These are phyloP conservation scores for Saccharomycopsis sp. DNA, from an alignment of 805 yeast genomes.

Conservation along the genomic window DNA sequence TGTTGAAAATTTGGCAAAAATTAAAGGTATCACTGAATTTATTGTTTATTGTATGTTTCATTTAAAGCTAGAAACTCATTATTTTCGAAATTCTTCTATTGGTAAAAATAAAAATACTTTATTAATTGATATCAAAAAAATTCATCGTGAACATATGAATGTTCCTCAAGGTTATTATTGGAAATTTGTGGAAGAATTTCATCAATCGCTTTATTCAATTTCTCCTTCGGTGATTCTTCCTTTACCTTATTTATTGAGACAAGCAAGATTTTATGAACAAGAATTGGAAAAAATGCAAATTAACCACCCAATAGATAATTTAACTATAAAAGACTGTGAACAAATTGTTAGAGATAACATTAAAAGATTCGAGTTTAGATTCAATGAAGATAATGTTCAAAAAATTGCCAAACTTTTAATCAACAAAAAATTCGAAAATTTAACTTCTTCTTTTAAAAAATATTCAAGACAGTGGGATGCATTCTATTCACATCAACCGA, in stretches of 20 bases:
- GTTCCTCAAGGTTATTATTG: background rate
- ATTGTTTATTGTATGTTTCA: slow-evolving; percentile 73
- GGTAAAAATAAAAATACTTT: background rate
- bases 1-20: slow-evolving; percentile 45
- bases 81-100: slow-evolving; percentile 29
- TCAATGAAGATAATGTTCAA: background rate
- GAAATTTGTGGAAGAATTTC: slow-evolving; percentile 19
- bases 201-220: slow-evolving; percentile 53
- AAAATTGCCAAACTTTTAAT: slow-evolving; percentile 4
- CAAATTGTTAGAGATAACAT: background rate
- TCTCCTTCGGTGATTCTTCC: slow-evolving; percentile 79
- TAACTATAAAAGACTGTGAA: background rate
- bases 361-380: too few species aligned
- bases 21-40: slow-evolving; percentile 73
- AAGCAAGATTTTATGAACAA: slow-evolving; percentile 36
- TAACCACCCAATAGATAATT: background rate
- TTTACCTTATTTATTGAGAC: slow-evolving; percentile 50
- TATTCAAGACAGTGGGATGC: slow-evolving; percentile 59
- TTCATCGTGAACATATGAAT: background rate
- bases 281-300: background rate
- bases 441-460: slow-evolving; percentile 25
- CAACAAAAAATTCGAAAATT: slow-evolving; percentile 17
- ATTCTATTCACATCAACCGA: slow-evolving; percentile 39
- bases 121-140: background rate
- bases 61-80: slow-evolving; percentile 65